Percentiles rank a stretch among this genome's conserved stretches.
phyloP scores from a whole-genome alignment of 2,329 filamentous ascomycete genomes.

The Paecilomyces dactylethromorphus region DNA sequence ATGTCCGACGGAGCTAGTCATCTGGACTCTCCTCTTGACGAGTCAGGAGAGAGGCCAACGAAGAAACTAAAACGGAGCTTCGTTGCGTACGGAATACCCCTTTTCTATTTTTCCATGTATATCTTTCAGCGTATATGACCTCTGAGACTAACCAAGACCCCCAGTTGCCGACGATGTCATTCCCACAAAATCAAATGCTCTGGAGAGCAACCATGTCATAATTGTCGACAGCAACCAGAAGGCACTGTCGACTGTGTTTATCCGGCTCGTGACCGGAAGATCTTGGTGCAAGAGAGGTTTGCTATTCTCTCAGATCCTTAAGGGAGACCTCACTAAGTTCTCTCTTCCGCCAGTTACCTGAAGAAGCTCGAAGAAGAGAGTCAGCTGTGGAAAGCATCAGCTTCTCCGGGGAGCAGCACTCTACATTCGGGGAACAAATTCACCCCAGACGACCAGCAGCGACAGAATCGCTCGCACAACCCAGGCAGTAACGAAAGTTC shows the following conservation, averaged over 20 bases:
- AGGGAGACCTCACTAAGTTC: not conserved
- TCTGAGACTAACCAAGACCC: not conserved
- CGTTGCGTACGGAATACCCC: conserved; percentile 4
- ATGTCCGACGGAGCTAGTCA: not conserved
- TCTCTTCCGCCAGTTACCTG: conserved; percentile 2
- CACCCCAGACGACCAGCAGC: not conserved
- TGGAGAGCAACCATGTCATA: conserved; percentile 6
- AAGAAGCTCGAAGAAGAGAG: conserved; percentile 6
- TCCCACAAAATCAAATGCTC: conserved; percentile 8
- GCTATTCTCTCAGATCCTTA: not conserved
- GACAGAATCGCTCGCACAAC: not conserved
- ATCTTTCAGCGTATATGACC: not conserved
- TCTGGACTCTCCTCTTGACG: not conserved
- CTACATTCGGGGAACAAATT: not conserved
- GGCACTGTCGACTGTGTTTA: conserved; percentile 7
- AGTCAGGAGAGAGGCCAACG: conserved; percentile 2
- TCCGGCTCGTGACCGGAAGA: conserved; percentile 7
- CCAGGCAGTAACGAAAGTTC: not conserved
- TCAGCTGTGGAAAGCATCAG: not conserved
- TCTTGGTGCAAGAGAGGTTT: conserved; percentile 4
- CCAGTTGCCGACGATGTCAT: conserved; percentile 8
- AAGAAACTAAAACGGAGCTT: conserved; percentile 7
- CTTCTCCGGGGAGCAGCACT: not conserved
- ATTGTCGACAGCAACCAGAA: conserved; percentile 5
- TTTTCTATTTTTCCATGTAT: not conserved